A percentile compares a stretch with the other conserved stretches of the same genome.
Conservation (phyloP, 2,329 filamentous ascomycete species). For the Aurifilum marmelostoma region DNA sequence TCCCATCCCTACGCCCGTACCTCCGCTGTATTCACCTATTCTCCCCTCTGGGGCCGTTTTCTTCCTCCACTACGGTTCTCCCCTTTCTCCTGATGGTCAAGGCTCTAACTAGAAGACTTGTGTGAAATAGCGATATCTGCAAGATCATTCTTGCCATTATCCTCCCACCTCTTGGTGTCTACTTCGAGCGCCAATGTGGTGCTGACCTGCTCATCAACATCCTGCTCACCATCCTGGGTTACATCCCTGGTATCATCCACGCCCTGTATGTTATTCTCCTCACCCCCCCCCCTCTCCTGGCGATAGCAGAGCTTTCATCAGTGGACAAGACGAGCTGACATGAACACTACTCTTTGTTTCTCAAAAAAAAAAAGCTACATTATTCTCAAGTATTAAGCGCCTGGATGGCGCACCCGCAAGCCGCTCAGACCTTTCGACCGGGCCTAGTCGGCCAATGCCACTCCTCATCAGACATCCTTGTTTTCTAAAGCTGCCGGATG, state of each 20-base stretch:
- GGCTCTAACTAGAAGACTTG: not conserved
- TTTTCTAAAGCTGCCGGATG: not conserved
- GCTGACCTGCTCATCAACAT: conserved; percentile 92
- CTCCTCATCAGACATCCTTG: not conserved
- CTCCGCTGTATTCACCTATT: not conserved
- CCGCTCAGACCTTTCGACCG: not conserved
- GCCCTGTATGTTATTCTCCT: conserved; percentile 60
- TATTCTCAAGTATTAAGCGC: conserved; percentile 78
- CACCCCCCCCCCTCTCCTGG: not conserved
- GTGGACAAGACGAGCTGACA: conserved; percentile 11
- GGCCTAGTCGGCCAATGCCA: not conserved
- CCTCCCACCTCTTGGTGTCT: conserved; percentile 88
- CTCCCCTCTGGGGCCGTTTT: not conserved
- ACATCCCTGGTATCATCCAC: conserved; percentile 85
- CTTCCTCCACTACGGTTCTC: not conserved
- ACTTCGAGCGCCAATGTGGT: conserved; percentile 90
- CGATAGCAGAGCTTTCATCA: not conserved
- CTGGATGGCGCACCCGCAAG: conserved; percentile 5
- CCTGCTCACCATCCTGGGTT: conserved; percentile 74
- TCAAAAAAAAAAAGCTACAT: conserved; percentile 63
- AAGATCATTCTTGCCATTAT: conserved; percentile 84
- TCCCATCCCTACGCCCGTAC: not conserved
- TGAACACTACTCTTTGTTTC: conserved; percentile 43
- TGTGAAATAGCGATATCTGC: conserved; percentile 54
- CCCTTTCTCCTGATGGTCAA: not conserved